Evolutionary conservation across 2,329 filamentous ascomycete species (phyloP).

Genomic region (Aspergillus costaricaensis): DNA sequence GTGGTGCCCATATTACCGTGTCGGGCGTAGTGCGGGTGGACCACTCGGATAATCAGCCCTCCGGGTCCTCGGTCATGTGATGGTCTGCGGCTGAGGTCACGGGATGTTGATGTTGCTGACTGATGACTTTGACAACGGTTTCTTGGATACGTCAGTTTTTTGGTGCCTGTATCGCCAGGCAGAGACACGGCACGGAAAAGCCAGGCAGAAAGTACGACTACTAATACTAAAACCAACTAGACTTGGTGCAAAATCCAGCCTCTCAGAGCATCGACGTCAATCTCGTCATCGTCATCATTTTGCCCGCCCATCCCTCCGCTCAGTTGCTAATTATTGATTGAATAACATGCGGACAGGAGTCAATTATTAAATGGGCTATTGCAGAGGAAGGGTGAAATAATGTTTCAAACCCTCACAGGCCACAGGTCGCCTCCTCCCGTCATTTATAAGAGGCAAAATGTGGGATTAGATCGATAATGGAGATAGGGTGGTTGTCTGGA

Average conservation of each 20-base stretch:
- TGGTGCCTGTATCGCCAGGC: neutral
- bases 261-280: slow-evolving; percentile 1
- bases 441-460: neutral
- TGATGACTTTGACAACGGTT: no score
- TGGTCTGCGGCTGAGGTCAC: neutral
- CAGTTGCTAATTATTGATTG: slow-evolving; percentile 17
- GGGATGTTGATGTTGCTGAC: neutral
- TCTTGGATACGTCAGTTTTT: neutral
- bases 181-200: neutral
- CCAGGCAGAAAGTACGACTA: neutral
- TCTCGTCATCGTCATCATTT: neutral
- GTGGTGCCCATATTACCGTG: slow-evolving; percentile 20
- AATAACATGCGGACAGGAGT: slow-evolving; percentile 10
- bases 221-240: no score
- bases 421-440: slow-evolving; percentile 6
- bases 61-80: slow-evolving; percentile 15
- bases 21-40: slow-evolving; percentile 12
- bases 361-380: slow-evolving; percentile 24
- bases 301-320: slow-evolving; percentile 2
- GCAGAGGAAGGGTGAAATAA: slow-evolving; percentile 24
- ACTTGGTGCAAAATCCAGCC: neutral
- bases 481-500: slow-evolving; percentile 17
- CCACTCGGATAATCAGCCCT: slow-evolving; percentile 12
- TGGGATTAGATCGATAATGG: slow-evolving; percentile 10
- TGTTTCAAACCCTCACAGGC: slow-evolving; percentile 26